Conservation (phyloP, 2,329 filamentous ascomycete genomes). For the Thelonectria blattea region DNA sequence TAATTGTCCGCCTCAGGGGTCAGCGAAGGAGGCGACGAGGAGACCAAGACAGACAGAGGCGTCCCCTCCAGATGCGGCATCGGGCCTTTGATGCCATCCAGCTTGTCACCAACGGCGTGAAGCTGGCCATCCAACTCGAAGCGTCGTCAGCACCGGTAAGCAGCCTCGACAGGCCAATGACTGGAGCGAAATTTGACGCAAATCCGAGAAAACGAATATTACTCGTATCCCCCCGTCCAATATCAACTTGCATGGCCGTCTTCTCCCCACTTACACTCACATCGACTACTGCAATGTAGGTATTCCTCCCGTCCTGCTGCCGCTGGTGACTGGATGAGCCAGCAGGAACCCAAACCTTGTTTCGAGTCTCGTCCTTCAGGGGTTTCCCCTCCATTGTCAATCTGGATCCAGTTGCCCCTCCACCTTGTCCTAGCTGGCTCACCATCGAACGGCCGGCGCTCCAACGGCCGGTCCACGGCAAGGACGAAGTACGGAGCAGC, state of each 20-base stretch:
- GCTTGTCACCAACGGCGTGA: neutral
- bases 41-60: neutral
- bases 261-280: neutral
- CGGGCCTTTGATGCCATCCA: neutral
- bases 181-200: slow-evolving; percentile 1
- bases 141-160: neutral
- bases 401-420: neutral
- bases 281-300: slow-evolving; percentile 3
- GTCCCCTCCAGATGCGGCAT: neutral
- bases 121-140: neutral
- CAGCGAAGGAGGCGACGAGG: too few species aligned
- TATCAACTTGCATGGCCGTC: neutral
- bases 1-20: neutral
- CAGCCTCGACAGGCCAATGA: neutral
- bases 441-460: neutral
- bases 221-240: neutral
- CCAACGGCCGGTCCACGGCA: neutral
- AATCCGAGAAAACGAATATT: slow-evolving; percentile 6
- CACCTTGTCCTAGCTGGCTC: neutral
- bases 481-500: neutral
- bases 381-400: neutral
- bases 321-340: neutral
- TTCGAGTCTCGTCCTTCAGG: neutral
- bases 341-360: neutral
- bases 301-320: neutral